Conservation (phyloP, 1,284 basidiomycete genomes). For the Puccinia novopanici region DNA sequence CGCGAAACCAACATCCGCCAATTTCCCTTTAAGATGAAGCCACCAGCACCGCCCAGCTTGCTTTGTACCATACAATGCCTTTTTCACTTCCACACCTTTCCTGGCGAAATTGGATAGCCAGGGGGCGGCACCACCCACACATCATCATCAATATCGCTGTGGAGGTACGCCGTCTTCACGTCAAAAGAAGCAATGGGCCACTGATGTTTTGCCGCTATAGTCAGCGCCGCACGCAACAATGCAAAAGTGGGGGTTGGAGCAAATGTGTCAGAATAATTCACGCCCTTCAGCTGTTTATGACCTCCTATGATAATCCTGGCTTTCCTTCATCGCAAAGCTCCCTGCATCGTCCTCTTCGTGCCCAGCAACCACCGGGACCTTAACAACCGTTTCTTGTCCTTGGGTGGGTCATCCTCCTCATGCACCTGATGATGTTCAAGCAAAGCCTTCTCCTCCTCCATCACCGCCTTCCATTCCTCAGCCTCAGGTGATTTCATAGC, state of each 20-base stretch:
- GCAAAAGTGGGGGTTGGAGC: background rate
- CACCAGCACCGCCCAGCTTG: background rate
- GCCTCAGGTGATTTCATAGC: background rate
- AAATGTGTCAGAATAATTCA: background rate
- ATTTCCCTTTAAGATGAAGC: background rate
- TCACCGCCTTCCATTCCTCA: background rate
- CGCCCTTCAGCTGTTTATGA: background rate
- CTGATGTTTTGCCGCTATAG: too few species aligned
- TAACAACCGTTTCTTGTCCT: background rate
- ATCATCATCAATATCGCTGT: constrained; percentile 1
- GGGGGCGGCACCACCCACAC: background rate
- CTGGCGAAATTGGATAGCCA: background rate
- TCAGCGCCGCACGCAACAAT: too few species aligned
- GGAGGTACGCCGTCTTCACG: background rate
- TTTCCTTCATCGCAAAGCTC: too few species aligned
- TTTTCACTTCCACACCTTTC: background rate
- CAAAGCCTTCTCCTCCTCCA: too few species aligned
- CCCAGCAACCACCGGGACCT: background rate
- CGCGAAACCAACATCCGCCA: background rate
- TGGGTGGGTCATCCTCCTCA: background rate
- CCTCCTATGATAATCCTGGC: background rate
- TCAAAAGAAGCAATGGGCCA: background rate
- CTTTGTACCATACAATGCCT: background rate
- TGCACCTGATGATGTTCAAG: background rate
- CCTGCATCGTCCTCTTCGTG: too few species aligned